Evolutionary conservation across 2,329 filamentous ascomycete genomes (phyloP), one percentile per base, ranked within the genome.

Genomic region (Cryphonectria radicalis): DNA sequence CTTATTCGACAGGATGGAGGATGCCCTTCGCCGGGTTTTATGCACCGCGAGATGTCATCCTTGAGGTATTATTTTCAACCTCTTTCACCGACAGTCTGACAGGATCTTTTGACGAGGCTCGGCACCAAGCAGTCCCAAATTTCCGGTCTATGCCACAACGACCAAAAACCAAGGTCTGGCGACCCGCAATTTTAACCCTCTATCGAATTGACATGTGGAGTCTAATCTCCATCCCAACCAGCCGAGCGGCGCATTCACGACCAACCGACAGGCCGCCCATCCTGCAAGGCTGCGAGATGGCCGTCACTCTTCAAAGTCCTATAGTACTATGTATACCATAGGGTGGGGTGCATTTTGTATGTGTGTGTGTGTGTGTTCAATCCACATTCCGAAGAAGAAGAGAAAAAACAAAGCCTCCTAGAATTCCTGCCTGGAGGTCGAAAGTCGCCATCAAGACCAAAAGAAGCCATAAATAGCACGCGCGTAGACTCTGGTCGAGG

Each of bases 81-180:
- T 50, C 25, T 59, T 35, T 40, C 35, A 40, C 59, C 59, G 59
- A 62, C 59, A 62, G 7, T 62, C 59, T 25, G 35, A 14, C 55
- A 32, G 25, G 55, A 35, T 17, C 40, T 62, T 11, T 40, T 62
- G 19, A 65, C 50, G 32, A 64, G 40, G 46, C 46, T 42, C 66
- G 69, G 67, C 28, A 64, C 64, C 63, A 28, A 64, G 64, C 59
- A 17, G 50, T 46, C 1, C 63, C 68, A 65, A 63, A 70, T 67
- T 67, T 42, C 59, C 59, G 65, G 57, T 65, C 57, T 64, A 60
- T 63, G 50, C 70, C 32, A 62, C 55, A 46, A 19, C 40, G 63
- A 50, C 50, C 65, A 46, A 37, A 35, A 28, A 63, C 57, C 70
- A 70, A 70, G 63, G 63, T 67, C 67, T 70, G 25, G 46, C 37